Percentiles rank a stretch among this genome's conserved stretches.
These are phyloP conservation scores for Aspergillus unguis DNA, from an alignment of 2,329 filamentous ascomycete genomes.

Conservation along the genomic window DNA sequence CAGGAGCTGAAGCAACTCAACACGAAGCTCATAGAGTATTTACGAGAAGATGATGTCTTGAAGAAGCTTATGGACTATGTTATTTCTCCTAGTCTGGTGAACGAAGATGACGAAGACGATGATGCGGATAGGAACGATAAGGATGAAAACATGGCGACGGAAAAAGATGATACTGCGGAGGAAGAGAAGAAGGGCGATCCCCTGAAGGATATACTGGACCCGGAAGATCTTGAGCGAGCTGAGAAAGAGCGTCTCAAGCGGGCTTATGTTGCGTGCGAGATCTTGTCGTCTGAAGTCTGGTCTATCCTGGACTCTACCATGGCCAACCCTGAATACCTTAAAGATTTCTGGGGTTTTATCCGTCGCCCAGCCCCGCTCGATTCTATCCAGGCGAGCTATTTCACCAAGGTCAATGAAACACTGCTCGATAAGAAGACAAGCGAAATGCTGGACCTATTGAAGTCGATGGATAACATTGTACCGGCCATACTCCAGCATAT, in stretches of 20 bases:
- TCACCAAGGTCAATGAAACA: slow-evolving; percentile 98
- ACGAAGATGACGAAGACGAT: slow-evolving; percentile 51
- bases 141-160: slow-evolving; percentile 34
- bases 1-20: slow-evolving; percentile 99
- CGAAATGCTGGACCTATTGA: slow-evolving; percentile 90
- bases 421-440: slow-evolving; percentile 96
- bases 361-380: slow-evolving; percentile 81
- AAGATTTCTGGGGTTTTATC: slow-evolving; percentile 88
- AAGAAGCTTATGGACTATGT: slow-evolving; percentile 88
- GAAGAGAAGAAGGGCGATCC: slow-evolving; percentile 40
- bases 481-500: slow-evolving; percentile 86
- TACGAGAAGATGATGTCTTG: slow-evolving; percentile 82
- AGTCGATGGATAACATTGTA: slow-evolving; percentile 75
- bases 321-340: slow-evolving; percentile 73
- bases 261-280: slow-evolving; percentile 87
- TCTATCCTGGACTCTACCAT: slow-evolving; percentile 91
- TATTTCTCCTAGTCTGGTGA: slow-evolving; percentile 64
- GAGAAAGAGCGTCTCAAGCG: slow-evolving; percentile 93
- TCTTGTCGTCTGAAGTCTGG: slow-evolving; percentile 94
- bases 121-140: slow-evolving; percentile 40
- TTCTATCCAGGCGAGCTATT: slow-evolving; percentile 92
- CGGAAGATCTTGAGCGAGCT: slow-evolving; percentile 62
- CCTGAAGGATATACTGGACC: slow-evolving; percentile 33
- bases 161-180: slow-evolving; percentile 29
- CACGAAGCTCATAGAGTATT: slow-evolving; percentile 92